phyloP scores from a whole-genome alignment of 202 grass and related monocot species.

The Cymbopogon flexuosus region DNA sequence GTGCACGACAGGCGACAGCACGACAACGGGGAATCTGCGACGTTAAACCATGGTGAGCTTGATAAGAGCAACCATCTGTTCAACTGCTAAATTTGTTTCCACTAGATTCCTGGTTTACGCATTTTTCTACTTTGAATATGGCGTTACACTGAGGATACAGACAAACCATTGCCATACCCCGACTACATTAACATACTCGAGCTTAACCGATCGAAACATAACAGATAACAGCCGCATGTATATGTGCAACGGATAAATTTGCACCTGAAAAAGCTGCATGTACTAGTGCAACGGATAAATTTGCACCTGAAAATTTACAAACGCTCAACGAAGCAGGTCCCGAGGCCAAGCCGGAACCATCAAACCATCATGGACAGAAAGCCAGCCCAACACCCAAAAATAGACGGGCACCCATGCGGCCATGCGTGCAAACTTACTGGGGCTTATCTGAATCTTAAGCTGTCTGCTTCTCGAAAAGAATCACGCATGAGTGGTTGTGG shows the following conservation, averaged over 20 bases:
- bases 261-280: not conserved
- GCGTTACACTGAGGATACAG: not conserved
- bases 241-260: constrained; percentile 12
- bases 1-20: no score
- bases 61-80: not conserved
- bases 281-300: constrained; percentile 8
- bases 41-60: not conserved
- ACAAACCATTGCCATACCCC: not conserved
- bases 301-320: constrained; percentile 14
- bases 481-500: constrained; percentile 63
- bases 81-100: not conserved
- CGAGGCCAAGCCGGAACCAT: constrained; percentile 1
- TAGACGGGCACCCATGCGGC: not conserved
- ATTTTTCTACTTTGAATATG: constrained; percentile 16
- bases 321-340: not conserved
- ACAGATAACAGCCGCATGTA: not conserved
- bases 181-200: not conserved
- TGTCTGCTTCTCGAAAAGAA: constrained; percentile 2
- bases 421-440: constrained; percentile 3
- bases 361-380: constrained; percentile 7
- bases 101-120: constrained; percentile 7
- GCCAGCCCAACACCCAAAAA: not conserved
- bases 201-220: not conserved
- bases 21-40: not conserved
- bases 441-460: constrained; percentile 18